Evolutionary conservation across 1,284 basidiomycete genomes (phyloP).

Genomic region (Vanrija sp.): DNA sequence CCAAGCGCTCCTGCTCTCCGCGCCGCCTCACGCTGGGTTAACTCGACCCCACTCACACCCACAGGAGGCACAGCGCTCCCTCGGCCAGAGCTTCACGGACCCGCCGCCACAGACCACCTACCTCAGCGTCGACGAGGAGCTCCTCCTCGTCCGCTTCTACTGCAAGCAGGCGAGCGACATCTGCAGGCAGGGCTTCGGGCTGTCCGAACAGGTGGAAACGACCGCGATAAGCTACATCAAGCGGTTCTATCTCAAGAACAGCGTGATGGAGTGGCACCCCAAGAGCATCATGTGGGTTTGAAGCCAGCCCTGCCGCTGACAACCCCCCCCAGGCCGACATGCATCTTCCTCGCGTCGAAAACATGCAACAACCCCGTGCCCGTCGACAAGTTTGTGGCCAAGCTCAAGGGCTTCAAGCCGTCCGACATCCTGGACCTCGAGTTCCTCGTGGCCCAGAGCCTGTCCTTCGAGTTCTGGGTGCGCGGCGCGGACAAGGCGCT

Average conservation of each 20-base stretch:
- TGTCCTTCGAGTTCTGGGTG: constrained; percentile 87
- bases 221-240: constrained; percentile 91
- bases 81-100: constrained; percentile 25
- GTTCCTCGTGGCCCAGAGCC: constrained; percentile 88
- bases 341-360: constrained; percentile 92
- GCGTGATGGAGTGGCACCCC: constrained; percentile 98
- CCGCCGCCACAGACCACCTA: constrained; percentile 54
- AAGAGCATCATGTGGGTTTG: constrained; percentile 89
- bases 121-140: constrained; percentile 76
- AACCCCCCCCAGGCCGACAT: constrained; percentile 70
- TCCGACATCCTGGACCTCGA: constrained; percentile 87
- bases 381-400: constrained; percentile 73
- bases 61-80: constrained; percentile 33
- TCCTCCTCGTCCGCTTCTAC: constrained; percentile 83
- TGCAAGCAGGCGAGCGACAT: constrained; percentile 78
- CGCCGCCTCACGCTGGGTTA: not conserved
- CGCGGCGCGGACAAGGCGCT: constrained; percentile 86
- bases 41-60: not conserved
- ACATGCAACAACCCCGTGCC: constrained; percentile 91
- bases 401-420: constrained; percentile 72
- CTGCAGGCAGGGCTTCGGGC: constrained; percentile 71
- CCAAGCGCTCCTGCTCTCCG: too few relatives aligned
- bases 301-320: not conserved
- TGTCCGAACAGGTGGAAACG: constrained; percentile 87
- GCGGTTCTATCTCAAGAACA: constrained; percentile 95